phyloP scores from a whole-genome alignment of 2,329 filamentous ascomycete species.

The Colletotrichum sp. region DNA sequence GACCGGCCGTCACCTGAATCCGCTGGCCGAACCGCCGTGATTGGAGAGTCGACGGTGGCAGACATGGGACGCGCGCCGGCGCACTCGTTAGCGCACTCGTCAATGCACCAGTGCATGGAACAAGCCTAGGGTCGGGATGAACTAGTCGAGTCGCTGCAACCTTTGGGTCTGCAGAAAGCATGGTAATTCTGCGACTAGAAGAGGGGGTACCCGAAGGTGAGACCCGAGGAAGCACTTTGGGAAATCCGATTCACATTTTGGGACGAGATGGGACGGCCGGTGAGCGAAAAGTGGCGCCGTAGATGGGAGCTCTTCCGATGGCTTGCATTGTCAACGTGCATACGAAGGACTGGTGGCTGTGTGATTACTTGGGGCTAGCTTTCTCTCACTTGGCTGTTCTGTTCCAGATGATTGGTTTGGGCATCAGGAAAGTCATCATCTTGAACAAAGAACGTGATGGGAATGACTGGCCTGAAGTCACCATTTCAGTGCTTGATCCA shows the following conservation, averaged over 20 bases:
- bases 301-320: background rate
- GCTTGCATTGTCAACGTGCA: background rate
- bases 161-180: background rate
- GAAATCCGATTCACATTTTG: background rate
- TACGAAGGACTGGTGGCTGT: background rate
- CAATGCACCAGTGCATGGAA: background rate
- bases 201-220: background rate
- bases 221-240: background rate
- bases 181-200: background rate
- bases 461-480: background rate
- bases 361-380: background rate
- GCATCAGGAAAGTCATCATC: background rate
- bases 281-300: background rate
- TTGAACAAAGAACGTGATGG: background rate
- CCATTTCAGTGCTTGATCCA: background rate
- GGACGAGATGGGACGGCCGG: background rate
- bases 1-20: background rate
- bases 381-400: background rate
- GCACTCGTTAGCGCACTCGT: background rate
- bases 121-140: background rate
- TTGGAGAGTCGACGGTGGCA: background rate
- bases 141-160: background rate
- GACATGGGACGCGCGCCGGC: background rate
- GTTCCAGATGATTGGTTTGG: background rate
- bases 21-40: background rate